Conservation (phyloP, 176 grass and related monocot genomes). For the Triticum urartu region DNA sequence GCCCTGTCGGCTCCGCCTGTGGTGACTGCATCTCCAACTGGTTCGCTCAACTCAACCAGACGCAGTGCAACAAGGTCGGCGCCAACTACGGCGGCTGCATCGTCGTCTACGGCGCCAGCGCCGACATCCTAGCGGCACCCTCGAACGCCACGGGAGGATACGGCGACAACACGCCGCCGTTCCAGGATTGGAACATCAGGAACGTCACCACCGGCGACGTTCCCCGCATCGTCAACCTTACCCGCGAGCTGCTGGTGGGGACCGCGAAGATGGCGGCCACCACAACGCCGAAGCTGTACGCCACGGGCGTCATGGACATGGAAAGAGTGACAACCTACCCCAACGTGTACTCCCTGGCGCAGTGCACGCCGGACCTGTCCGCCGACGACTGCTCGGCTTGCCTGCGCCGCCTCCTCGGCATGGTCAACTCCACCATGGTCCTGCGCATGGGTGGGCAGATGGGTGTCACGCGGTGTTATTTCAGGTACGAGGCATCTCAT, state of each 20-base stretch:
- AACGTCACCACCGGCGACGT: neutral
- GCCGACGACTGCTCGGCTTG: too few relatives aligned
- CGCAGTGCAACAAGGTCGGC: neutral
- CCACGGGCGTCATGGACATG: neutral
- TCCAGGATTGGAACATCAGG: neutral
- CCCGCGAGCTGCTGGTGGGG: neutral
- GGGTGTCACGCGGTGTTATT: neutral
- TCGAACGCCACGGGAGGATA: neutral
- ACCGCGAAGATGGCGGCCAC: neutral
- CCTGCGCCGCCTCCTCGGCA: too few relatives aligned
- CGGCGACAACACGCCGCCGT: neutral
- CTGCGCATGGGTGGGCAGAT: neutral
- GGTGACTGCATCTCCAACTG: neutral
- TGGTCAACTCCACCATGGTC: too few relatives aligned
- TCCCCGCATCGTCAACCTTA: neutral
- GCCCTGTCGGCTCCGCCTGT: neutral
- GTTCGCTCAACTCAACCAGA: neutral
- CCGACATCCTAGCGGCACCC: neutral
- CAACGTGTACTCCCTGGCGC: too few relatives aligned
- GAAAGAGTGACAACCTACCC: too few relatives aligned
- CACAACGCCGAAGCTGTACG: neutral
- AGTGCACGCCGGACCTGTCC: too few relatives aligned
- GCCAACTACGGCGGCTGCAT: neutral
- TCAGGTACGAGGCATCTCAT: neutral
- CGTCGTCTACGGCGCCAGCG: neutral